Percentiles rank a stretch among this genome's conserved stretches.
Conservation (phyloP, 139 green algal genomes). For the Limnomonas spitsbergensis region DNA sequence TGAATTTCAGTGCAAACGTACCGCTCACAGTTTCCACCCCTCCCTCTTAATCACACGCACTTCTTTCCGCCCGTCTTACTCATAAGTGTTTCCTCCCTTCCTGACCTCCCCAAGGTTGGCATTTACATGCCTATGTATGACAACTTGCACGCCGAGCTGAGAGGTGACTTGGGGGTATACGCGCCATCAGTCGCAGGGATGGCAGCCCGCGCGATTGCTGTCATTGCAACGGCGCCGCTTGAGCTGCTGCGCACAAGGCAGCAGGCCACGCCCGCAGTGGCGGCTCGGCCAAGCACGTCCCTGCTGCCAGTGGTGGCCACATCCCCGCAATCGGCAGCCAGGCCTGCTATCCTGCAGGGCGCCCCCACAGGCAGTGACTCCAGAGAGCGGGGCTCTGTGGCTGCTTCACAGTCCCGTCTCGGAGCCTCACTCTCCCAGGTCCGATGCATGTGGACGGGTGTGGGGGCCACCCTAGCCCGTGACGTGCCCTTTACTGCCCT, state of each 20-base stretch:
- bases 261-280: constrained; percentile 52
- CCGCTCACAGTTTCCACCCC: too few species aligned
- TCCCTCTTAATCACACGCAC: too few species aligned
- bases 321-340: too few species aligned
- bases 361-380: too few species aligned
- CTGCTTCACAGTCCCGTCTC: too few species aligned
- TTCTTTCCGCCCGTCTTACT: too few species aligned
- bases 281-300: too few species aligned
- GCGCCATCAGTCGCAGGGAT: constrained; percentile 72
- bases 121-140: constrained; percentile 97
- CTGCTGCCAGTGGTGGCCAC: neutral
- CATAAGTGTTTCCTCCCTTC: too few species aligned
- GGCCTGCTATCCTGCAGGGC: neutral
- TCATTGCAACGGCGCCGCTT: constrained; percentile 75
- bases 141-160: constrained; percentile 46
- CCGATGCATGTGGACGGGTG: constrained; percentile 69
- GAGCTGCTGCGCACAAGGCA: constrained; percentile 81
- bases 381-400: too few species aligned
- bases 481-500: constrained; percentile 93
- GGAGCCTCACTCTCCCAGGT: too few species aligned
- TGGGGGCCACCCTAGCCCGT: constrained; percentile 74
- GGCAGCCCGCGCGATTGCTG: constrained; percentile 58
- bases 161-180: constrained; percentile 15
- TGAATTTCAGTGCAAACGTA: too few species aligned
- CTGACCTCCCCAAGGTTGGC: constrained; percentile 58